phyloP scores from a whole-genome alignment of 345 rosid species.

The Viola odorata region DNA sequence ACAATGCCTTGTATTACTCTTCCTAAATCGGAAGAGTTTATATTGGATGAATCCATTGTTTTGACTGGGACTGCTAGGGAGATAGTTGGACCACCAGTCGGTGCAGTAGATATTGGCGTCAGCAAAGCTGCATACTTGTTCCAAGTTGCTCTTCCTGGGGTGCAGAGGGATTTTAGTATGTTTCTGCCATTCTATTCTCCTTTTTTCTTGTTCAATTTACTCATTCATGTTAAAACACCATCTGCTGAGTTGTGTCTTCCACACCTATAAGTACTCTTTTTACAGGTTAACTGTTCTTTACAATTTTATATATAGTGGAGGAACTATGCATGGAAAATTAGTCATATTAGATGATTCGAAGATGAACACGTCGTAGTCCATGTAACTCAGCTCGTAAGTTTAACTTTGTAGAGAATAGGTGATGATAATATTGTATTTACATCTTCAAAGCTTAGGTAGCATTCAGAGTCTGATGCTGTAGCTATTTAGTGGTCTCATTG shows the following conservation, averaged over 20 bases:
- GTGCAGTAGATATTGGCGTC: constrained; percentile 13
- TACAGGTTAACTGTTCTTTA: no score
- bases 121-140: constrained; percentile 18
- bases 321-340: neutral
- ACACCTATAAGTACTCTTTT: no score
- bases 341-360: neutral
- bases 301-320: neutral
- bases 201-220: neutral
- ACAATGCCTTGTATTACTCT: constrained; percentile 12
- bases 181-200: neutral
- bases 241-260: neutral
- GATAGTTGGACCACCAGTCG: constrained; percentile 6
- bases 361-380: no score
- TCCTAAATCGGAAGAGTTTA: constrained; percentile 24
- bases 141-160: constrained; percentile 23
- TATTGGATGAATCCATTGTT: constrained; percentile 21
- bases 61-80: constrained; percentile 11
- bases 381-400: no score
- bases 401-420: no score
- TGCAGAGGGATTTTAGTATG: constrained; percentile 13
- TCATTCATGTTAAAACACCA: neutral
- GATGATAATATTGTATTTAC: no score
- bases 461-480: neutral
- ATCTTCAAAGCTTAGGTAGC: no score
- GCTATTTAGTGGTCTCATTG: neutral